Evolutionary conservation across 208 protist genomes (phyloP).

Genomic region (Wallacemonas rigidus): DNA sequence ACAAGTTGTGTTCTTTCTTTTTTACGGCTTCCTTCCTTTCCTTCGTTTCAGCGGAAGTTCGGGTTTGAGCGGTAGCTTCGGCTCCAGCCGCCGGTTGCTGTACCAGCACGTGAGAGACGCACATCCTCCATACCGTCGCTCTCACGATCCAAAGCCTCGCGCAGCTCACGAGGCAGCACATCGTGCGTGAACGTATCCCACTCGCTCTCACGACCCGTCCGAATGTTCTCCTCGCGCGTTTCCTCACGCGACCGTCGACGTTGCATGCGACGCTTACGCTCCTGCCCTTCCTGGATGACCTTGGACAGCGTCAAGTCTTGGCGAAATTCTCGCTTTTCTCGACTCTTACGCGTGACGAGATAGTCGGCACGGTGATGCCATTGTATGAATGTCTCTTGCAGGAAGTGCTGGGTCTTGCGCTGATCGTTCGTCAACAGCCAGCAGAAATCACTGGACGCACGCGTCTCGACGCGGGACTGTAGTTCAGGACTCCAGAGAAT

Average conservation of each 20-base stretch:
- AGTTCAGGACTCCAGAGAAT: constrained; percentile 78
- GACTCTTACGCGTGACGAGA: constrained; percentile 82
- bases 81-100: constrained; percentile 78
- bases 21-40: not conserved
- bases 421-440: constrained; percentile 77
- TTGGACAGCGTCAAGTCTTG: constrained; percentile 80
- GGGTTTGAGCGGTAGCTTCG: constrained; percentile 69
- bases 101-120: constrained; percentile 65
- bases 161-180: constrained; percentile 83
- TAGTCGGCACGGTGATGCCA: constrained; percentile 90
- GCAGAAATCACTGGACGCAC: constrained; percentile 73
- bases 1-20: not conserved
- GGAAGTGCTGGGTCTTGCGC: constrained; percentile 77
- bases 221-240: constrained; percentile 41
- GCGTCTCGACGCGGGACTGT: constrained; percentile 47
- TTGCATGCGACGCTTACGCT: constrained; percentile 86
- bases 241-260: constrained; percentile 46
- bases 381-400: constrained; percentile 85
- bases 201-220: constrained; percentile 52
- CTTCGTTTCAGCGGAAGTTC: constrained; percentile 56
- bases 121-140: constrained; percentile 92
- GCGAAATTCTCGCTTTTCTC: constrained; percentile 87
- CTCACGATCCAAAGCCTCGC: constrained; percentile 82
- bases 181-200: constrained; percentile 88
- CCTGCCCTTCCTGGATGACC: constrained; percentile 82